Base-by-base conservation (phyloP, 2,329 filamentous ascomycete species). In the Geosmithia flava region DNA sequence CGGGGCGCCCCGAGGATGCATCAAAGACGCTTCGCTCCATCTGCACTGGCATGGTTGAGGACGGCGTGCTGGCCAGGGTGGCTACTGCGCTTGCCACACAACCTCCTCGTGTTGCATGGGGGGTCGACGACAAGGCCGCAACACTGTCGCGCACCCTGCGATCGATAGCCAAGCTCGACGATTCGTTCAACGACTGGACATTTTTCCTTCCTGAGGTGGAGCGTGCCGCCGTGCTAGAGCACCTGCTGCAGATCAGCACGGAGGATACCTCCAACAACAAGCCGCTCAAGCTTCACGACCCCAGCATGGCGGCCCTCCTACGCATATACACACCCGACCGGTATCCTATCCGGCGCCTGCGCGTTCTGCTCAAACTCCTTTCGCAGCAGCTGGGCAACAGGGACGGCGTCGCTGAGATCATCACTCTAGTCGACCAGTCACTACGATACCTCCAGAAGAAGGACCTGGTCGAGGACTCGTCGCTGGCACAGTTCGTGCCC, bases 21-120 rank as follows among this genome's bases (percentile, higher is more conserved):
- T 68, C 78, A 11, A 69, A 73, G 30, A 74, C 78, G 2, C 69
- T 85, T 7, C 67, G 72, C 46, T 71, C 75, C 16, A 76, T 87
- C n/a, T 75, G 83, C 49, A 72, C 75, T 16, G 74, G 73, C 47
- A 70, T 84, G 55, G 68, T 85, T 5, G 72, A 76, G 23, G 71
- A 77, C 40, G 79, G 78, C 2, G 68, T 74, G 1, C 62, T 86
- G 23, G 60, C 68, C n/a, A 59, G 64, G 1, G 70, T 86, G n/a
- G 72, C 74, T 0, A 55, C 66, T 5, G 62, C 64, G 2, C 67
- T 83, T 6, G 60, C 68, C 1, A 71, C 62, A 1, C 65, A 69
- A 44, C 69, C 83, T 0, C 66, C 82, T 0, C 58, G 60, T 2
- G 57, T 67, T 4, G 72, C 76, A 1, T 85, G 82, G 76, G 62